Base-by-base conservation (phyloP, 106 monocot genomes). In the Platanthera zijinensis region DNA sequence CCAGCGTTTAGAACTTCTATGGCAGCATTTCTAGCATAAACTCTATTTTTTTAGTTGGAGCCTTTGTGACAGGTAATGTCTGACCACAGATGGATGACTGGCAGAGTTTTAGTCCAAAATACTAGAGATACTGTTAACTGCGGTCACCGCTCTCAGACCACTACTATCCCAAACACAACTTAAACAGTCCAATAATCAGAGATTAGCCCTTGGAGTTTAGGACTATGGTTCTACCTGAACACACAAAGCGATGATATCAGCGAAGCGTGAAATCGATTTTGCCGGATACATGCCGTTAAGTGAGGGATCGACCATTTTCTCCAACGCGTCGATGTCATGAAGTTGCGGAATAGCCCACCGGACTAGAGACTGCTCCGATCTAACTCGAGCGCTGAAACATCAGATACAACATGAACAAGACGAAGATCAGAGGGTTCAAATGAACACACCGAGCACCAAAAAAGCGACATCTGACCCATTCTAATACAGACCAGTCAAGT, bases 251-350 rank as follows among this genome's bases (percentile, higher is more conserved):
- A 95, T 95, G 52, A 95, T 89, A 61, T 95, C 95, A 11, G 95
- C 95, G 75, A 95, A 95, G 46, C 95, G 95, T 9, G 95, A 95
- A 45, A 95, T 89, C 15, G 92, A 92, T 78, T 92, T 95, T 28
- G 92, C 95, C 17, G 95, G 95, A 56, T 95, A 95, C 64, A 95
- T 88, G 18, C 95, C 95, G 48, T 92, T 86, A 56, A 95, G 70
- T 74, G 95, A 57, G 39, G 95, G 87, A 81, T 95, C 95, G 57
- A 95, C 95, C 95, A 95, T 95, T 84, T 90, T 95, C 21, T 84
- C 77, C 75, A 95, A 84, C 49, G 85, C 79, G 83, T 95, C 95
- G 51, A 95, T 95, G 45, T 95, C 95, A 73, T 95, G 95, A 59
- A 95, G 95, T 67, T 95, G 95, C 7, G 95, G 92, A 8, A 84